phyloP scores from a whole-genome alignment of 78 protist genomes.

The Dictyostelium purpureum region DNA sequence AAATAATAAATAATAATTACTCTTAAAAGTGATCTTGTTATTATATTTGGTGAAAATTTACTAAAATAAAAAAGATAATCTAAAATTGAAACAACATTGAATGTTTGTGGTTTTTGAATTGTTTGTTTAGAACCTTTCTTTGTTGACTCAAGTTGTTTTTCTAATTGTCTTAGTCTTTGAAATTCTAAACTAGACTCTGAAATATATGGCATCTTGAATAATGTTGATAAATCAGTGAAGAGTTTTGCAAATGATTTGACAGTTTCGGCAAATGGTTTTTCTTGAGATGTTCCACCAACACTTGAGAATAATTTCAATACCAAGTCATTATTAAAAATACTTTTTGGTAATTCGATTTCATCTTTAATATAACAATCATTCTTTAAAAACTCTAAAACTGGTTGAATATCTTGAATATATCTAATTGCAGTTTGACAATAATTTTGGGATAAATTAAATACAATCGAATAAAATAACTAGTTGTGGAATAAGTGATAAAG shows the following conservation, averaged over 20 bases:
- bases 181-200: neutral
- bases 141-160: slow-evolving; percentile 16
- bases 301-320: neutral
- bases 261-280: neutral
- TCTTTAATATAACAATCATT: neutral
- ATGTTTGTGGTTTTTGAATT: neutral
- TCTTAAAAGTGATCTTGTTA: slow-evolving; percentile 39
- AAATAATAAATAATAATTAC: neutral
- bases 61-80: slow-evolving; percentile 56
- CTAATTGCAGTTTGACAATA: slow-evolving; percentile 19
- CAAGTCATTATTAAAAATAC: slow-evolving; percentile 1
- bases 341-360: slow-evolving; percentile 1
- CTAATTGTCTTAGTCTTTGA: neutral
- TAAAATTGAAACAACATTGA: neutral
- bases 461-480: slow-evolving; percentile 11
- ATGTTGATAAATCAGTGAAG: neutral
- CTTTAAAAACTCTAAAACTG: neutral
- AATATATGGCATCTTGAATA: slow-evolving; percentile 53
- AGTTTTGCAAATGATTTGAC: slow-evolving; percentile 16
- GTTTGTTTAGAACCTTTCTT: neutral
- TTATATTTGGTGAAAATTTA: slow-evolving; percentile 40
- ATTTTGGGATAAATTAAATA: slow-evolving; percentile 5
- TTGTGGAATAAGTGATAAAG: too few species aligned
- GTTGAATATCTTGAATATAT: neutral
- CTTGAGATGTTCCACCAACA: neutral